Evolutionary conservation across 495 filamentous ascomycete species (phyloP).

Genomic region (Lasiosphaeriaceae sp.): DNA sequence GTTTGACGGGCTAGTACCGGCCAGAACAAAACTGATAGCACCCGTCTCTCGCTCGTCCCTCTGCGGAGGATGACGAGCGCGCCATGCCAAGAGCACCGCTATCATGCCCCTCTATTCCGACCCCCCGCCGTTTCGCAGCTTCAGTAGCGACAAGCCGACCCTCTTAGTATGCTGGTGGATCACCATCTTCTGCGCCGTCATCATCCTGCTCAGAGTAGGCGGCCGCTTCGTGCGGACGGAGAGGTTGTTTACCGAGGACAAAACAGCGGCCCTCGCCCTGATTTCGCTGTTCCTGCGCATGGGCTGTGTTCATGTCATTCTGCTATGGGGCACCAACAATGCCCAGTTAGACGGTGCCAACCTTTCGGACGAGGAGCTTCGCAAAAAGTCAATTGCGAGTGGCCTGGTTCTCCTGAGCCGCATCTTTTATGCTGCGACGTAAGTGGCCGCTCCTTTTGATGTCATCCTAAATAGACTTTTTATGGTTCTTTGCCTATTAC

Average conservation of each 20-base stretch:
- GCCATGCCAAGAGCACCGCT: slow-evolving; percentile 24
- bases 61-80: slow-evolving; percentile 59
- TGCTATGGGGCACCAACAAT: slow-evolving; percentile 89
- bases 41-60: slow-evolving; percentile 49
- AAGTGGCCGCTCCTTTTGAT: slow-evolving; percentile 28
- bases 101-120: slow-evolving; percentile 53
- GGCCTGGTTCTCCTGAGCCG: slow-evolving; percentile 61
- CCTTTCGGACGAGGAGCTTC: slow-evolving; percentile 45
- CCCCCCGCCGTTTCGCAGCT: slow-evolving; percentile 55
- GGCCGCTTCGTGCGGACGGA: slow-evolving; percentile 81
- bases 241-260: slow-evolving; percentile 81
- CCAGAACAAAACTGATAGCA: not conserved
- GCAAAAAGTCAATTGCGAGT: slow-evolving; percentile 55
- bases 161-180: slow-evolving; percentile 95
- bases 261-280: slow-evolving; percentile 73
- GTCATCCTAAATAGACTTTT: not conserved
- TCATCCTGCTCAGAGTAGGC: slow-evolving; percentile 71
- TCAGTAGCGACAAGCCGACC: slow-evolving; percentile 64
- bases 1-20: not conserved
- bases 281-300: slow-evolving; percentile 80
- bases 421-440: slow-evolving; percentile 69
- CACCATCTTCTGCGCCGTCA: slow-evolving; percentile 71
- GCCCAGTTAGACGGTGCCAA: slow-evolving; percentile 37
- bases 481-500: not conserved
- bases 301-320: slow-evolving; percentile 78